phyloP scores from a whole-genome alignment of 805 yeast genomes.

The Helenozyma rhizophorensis region DNA sequence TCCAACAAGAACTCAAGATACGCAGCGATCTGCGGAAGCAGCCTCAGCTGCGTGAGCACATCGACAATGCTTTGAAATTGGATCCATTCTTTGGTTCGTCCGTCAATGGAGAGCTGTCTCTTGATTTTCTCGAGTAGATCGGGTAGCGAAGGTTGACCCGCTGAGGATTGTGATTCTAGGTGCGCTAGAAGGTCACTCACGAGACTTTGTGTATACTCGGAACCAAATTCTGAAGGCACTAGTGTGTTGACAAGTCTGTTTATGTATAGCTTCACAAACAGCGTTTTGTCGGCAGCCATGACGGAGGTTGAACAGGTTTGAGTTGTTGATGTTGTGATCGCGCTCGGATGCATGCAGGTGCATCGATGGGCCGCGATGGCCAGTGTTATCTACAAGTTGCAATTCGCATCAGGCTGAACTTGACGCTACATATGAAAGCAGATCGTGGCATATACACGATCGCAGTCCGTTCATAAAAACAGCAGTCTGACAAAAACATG shows the following conservation, averaged over 20 bases:
- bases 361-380: too few relatives aligned
- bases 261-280: slow-evolving; percentile 29
- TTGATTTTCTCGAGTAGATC: slow-evolving; percentile 20
- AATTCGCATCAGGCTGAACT: too few relatives aligned
- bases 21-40: slow-evolving; percentile 28
- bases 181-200: slow-evolving; percentile 22
- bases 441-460: too few relatives aligned
- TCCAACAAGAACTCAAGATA: slow-evolving; percentile 31
- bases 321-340: slow-evolving; percentile 3
- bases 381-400: too few relatives aligned
- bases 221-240: slow-evolving; percentile 35
- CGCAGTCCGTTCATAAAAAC: too few relatives aligned
- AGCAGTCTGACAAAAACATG: neutral
- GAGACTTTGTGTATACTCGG: slow-evolving; percentile 28
- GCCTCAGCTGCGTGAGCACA: slow-evolving; percentile 21
- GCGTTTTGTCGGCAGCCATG: slow-evolving; percentile 29
- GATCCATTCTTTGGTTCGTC: slow-evolving; percentile 28
- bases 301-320: slow-evolving; percentile 1
- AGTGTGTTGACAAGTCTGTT: slow-evolving; percentile 32
- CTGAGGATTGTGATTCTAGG: slow-evolving; percentile 3
- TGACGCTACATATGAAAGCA: too few relatives aligned
- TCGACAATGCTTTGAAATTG: slow-evolving; percentile 29
- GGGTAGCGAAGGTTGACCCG: slow-evolving; percentile 13
- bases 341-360: too few relatives aligned
- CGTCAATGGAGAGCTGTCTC: slow-evolving; percentile 22